These are phyloP conservation scores for Coix lacrymajobi DNA, from an alignment of 176 grass and related monocot genomes.

Conservation along the genomic window DNA sequence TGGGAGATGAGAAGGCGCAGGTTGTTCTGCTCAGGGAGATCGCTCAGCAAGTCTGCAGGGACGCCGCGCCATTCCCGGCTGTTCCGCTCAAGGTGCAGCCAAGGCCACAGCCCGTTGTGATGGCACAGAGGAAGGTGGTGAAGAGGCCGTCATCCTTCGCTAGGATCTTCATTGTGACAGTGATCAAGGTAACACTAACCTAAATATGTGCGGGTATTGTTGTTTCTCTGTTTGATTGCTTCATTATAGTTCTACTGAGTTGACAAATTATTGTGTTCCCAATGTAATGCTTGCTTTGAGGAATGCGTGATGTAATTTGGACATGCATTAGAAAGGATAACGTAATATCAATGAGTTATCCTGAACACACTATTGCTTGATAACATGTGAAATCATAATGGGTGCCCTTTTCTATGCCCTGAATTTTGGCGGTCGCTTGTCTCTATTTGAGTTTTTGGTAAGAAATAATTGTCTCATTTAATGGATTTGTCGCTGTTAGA, in stretches of 20 bases:
- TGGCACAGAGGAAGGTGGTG: constrained; percentile 33
- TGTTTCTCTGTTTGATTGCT: constrained; percentile 25
- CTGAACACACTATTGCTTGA: not conserved
- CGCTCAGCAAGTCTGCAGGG: constrained; percentile 58
- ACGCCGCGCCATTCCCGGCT: not conserved
- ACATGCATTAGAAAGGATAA: not conserved
- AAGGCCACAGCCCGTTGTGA: not conserved
- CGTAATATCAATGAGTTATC: not conserved
- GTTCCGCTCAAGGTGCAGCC: constrained; percentile 18
- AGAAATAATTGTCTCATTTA: not conserved
- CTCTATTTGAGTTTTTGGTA: not conserved
- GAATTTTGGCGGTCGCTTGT: not conserved
- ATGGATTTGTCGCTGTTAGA: not conserved
- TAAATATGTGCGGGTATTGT: not conserved
- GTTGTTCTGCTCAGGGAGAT: constrained; percentile 65
- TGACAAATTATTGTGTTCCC: not conserved
- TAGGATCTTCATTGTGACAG: constrained; percentile 39
- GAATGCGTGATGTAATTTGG: not conserved
- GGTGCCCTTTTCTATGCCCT: not conserved
- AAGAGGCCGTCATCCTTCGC: constrained; percentile 37
- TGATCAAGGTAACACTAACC: constrained; percentile 89
- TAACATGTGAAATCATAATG: not conserved
- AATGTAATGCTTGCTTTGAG: not conserved
- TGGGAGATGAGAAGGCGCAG: constrained; percentile 66
- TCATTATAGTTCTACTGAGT: not conserved